phyloP scores from a whole-genome alignment of 208 protist genomes.

The Leishmania turanica region DNA sequence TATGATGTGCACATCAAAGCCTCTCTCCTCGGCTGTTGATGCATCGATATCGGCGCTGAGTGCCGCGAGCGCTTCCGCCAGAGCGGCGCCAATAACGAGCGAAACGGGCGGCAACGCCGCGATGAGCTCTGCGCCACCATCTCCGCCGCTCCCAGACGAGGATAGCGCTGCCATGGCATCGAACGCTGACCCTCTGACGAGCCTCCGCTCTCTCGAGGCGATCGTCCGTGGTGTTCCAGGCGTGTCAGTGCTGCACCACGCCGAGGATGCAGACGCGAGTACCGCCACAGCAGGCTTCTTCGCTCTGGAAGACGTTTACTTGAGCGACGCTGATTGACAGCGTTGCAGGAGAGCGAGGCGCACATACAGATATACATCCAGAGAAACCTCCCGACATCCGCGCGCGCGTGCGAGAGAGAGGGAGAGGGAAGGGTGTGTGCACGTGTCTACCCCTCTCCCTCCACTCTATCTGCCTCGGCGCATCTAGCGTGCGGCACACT shows the following conservation, averaged over 20 bases:
- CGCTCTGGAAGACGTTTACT: constrained; percentile 19
- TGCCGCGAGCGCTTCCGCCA: background rate
- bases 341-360: too few relatives aligned
- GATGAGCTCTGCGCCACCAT: background rate
- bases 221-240: background rate
- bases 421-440: background rate
- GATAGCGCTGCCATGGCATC: background rate
- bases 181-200: background rate
- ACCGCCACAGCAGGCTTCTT: constrained; percentile 17
- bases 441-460: background rate
- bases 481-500: too few relatives aligned
- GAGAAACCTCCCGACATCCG: background rate
- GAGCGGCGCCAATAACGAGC: background rate
- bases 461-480: background rate
- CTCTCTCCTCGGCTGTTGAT: background rate
- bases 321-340: constrained; percentile 24
- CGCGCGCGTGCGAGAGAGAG: background rate
- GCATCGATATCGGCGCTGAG: background rate
- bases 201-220: background rate
- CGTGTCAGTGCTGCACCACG: background rate
- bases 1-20: background rate
- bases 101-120: background rate
- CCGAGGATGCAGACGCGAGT: background rate
- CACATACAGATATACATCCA: background rate
- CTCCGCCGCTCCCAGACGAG: background rate